Evolutionary conservation across 169 alveolate species (phyloP).

Genomic region (Eimeria necatrix): DNA sequence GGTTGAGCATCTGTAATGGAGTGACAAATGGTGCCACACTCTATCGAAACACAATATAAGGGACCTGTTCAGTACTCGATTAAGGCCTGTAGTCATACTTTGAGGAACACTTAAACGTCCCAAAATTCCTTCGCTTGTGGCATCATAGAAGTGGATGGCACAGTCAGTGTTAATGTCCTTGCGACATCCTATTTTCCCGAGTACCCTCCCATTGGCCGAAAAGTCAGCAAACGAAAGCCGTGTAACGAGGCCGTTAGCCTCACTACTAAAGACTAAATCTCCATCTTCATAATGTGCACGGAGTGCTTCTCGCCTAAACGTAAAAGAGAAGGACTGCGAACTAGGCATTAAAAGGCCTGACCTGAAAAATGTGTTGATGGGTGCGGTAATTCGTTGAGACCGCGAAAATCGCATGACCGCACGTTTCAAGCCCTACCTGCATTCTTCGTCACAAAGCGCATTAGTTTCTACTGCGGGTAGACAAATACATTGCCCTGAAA

Average conservation of each 20-base stretch:
- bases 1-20: too few relatives aligned
- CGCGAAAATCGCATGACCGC: background rate
- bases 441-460: constrained; percentile 17
- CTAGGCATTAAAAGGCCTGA: too few relatives aligned
- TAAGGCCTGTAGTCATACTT: constrained; percentile 1
- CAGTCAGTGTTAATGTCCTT: constrained; percentile 30
- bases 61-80: background rate
- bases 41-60: background rate
- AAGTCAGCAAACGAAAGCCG: constrained; percentile 50
- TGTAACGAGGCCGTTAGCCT: constrained; percentile 1
- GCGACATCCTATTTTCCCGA: constrained; percentile 29
- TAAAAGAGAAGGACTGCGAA: background rate
- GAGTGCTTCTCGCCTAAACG: constrained; percentile 12
- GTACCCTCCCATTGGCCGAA: constrained; percentile 66
- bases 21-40: background rate
- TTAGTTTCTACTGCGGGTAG: constrained; percentile 31
- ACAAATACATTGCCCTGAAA: constrained; percentile 71
- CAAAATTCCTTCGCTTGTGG: constrained; percentile 54
- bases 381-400: background rate
- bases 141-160: constrained; percentile 42
- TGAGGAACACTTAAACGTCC: constrained; percentile 60
- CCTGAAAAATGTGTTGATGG: background rate
- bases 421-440: constrained; percentile 29
- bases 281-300: constrained; percentile 45
- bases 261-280: constrained; percentile 26